These are phyloP conservation scores for Oryza longistaminata DNA, from an alignment of 176 grass and related monocot genomes.

Conservation along the genomic window DNA sequence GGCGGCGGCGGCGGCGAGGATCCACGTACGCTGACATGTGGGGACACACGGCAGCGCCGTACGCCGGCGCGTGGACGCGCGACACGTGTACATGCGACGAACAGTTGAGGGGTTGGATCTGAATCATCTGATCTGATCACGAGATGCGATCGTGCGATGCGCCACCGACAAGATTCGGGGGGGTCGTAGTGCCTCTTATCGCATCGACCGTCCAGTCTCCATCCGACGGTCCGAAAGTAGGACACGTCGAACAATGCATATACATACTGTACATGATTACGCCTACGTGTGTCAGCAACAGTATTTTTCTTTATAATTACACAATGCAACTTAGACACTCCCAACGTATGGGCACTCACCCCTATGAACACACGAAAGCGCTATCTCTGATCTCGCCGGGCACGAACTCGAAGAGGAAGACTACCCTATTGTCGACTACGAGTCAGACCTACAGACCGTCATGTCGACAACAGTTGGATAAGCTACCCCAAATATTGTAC, in stretches of 20 bases:
- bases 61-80: neutral
- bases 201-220: neutral
- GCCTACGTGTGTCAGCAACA: neutral
- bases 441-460: no score
- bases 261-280: neutral
- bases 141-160: neutral
- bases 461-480: no score
- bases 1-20: neutral
- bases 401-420: no score
- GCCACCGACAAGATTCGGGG: neutral
- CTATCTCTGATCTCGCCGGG: no score
- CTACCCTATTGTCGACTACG: no score
- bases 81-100: neutral
- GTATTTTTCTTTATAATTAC: no score
- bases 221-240: neutral
- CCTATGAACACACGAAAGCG: no score
- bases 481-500: no score
- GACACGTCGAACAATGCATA: neutral
- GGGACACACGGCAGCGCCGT: neutral
- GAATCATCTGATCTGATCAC: neutral
- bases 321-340: no score
- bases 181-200: neutral
- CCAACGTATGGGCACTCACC: no score
- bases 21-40: neutral
- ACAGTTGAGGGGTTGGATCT: neutral